These are phyloP conservation scores for Populus euphratica DNA, from an alignment of 345 rosid genomes.

Conservation along the genomic window DNA sequence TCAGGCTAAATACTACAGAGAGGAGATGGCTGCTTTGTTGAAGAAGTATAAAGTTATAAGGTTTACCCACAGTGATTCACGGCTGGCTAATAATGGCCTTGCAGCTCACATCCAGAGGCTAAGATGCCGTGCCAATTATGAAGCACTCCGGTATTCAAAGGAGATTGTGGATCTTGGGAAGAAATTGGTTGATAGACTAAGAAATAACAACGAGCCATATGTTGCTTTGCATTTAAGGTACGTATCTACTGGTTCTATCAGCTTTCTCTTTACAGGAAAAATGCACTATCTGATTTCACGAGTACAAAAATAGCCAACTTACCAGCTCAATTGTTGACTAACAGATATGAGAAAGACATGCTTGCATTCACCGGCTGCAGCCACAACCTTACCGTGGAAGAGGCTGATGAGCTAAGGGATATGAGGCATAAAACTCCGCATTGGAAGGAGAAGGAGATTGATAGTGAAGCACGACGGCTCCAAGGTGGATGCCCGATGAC, in stretches of 20 bases:
- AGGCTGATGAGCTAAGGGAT: slow-evolving; percentile 64
- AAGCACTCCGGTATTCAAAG: slow-evolving; percentile 59
- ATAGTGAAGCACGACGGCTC: slow-evolving; percentile 55
- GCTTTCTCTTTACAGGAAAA: neutral
- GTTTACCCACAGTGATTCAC: slow-evolving; percentile 87
- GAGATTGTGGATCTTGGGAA: slow-evolving; percentile 76
- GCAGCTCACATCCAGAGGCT: slow-evolving; percentile 68
- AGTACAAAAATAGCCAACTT: neutral
- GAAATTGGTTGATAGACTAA: slow-evolving; percentile 61
- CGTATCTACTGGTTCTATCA: neutral
- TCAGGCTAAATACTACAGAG: slow-evolving; percentile 95
- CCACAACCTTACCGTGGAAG: slow-evolving; percentile 74
- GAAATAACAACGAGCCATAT: slow-evolving; percentile 63
- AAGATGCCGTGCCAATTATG: slow-evolving; percentile 92
- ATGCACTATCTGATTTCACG: neutral
- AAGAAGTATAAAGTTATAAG: slow-evolving; percentile 78
- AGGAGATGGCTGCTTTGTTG: slow-evolving; percentile 56
- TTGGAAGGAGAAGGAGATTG: slow-evolving; percentile 98
- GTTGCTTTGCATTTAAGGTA: slow-evolving; percentile 92
- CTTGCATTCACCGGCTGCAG: slow-evolving; percentile 97
- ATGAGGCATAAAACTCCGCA: slow-evolving; percentile 83
- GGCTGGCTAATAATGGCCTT: slow-evolving; percentile 87
- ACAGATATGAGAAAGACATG: slow-evolving; percentile 99
- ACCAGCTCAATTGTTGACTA: slow-evolving; percentile 6
- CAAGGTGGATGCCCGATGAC: slow-evolving; percentile 98